Evolutionary conservation across 202 grass and related monocot genomes (phyloP).

Genomic region (Schoenoplectus tabernaemontani): DNA sequence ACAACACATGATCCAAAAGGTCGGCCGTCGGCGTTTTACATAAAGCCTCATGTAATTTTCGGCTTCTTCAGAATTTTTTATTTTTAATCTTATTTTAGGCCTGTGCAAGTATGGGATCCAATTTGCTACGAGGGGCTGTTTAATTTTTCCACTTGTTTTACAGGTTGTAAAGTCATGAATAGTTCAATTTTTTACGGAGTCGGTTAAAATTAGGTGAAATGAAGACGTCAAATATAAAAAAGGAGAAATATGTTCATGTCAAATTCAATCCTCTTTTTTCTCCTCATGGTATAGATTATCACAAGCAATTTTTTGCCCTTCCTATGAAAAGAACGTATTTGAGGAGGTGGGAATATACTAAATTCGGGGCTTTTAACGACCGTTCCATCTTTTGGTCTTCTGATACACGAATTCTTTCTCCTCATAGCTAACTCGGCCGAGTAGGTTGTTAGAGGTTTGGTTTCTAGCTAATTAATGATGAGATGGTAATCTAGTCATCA

Average conservation of each 20-base stretch:
- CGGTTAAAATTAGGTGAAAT: not conserved
- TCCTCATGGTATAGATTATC: not conserved
- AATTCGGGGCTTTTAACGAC: not conserved
- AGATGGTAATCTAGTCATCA: not conserved
- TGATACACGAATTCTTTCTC: not conserved
- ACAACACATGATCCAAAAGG: conserved; percentile 9
- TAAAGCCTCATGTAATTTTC: not conserved
- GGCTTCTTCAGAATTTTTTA: not conserved
- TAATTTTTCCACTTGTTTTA: not conserved
- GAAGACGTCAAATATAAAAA: not conserved
- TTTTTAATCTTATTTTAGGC: not conserved
- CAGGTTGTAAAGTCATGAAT: not conserved
- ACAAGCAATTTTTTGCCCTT: not conserved
- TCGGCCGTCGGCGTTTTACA: not conserved
- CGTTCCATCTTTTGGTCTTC: not conserved
- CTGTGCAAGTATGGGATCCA: not conserved
- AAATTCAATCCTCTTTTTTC: not conserved
- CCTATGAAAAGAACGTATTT: no score
- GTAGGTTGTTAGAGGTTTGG: not conserved
- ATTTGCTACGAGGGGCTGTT: not conserved
- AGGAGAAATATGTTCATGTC: not conserved
- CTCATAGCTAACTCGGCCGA: not conserved
- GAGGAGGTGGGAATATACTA: not conserved
- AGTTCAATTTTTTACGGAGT: not conserved
- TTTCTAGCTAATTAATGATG: not conserved